Base-by-base conservation (phyloP, 192 early-diverging fungal genomes). In the Linnemannia hyalina region DNA sequence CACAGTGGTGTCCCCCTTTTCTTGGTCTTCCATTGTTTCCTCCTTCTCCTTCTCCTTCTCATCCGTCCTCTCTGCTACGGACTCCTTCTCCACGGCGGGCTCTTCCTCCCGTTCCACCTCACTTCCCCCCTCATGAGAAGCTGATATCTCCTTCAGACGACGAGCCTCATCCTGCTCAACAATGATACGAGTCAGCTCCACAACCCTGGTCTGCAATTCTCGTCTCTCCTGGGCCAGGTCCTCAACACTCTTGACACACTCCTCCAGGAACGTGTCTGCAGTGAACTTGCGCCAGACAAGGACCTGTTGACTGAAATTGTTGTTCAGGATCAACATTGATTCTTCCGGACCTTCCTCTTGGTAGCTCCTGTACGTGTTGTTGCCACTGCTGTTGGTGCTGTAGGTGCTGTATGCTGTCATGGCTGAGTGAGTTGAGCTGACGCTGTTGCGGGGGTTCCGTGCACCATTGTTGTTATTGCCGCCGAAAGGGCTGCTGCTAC, bases 271-370 rank as follows among this genome's bases (percentile, higher is more conserved):
- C 1, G 70, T 41, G 29, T 86, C 79, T 16, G 84, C 84, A 29
- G 46, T 74, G 29, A 73, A 81, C 42, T 74, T 86, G 11, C 84
- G 84, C 84, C 84, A 86, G 3, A 81, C 72, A 78, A 86, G 81
- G 6, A 86, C 77, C 26, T 81, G 46, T 32, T 78, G 84, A 41
- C 84, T 86, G 4, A 10, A 26, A 22, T 40, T 74, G 60, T 80
- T 81, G 40, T 86, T 38, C 57, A 86, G 40, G 15, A 74, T 68
- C 40, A 73, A 36, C 32, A 38, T 75, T n/a, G 49, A 29, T 18
- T 68, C n/a, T 10, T 57, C 54, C 46, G 35, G 74, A 26, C 47
- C 2, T 32, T 52, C 23, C 35, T 55, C 4, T 54, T 68, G 23
- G 16, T 49, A 7, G 5, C 40, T 35, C 6, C 44, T 41, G 38